Percentiles rank a stretch among this genome's conserved stretches.
Conservation (phyloP, 2,329 filamentous ascomycete genomes). For the Aspergillus ochraceus region DNA sequence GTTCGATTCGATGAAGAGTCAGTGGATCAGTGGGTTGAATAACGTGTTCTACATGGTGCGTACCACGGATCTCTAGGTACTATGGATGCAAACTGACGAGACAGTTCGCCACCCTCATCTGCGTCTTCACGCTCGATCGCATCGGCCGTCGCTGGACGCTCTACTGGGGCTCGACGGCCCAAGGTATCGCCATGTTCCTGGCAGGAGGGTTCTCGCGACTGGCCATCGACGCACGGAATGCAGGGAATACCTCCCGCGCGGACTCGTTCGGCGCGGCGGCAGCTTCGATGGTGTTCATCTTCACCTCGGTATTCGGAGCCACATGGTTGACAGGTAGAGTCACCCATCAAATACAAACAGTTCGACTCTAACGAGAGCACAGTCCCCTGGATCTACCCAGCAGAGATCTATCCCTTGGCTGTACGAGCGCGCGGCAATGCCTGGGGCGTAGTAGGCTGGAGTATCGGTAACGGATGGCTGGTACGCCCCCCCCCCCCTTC, state of each 20-base stretch:
- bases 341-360: conserved; percentile 63
- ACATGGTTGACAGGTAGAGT: conserved; percentile 54
- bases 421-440: conserved; percentile 73
- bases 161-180: conserved; percentile 66
- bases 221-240: conserved; percentile 50
- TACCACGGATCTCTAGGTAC: neutral
- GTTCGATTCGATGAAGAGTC: conserved; percentile 59
- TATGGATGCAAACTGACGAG: neutral
- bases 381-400: conserved; percentile 65
- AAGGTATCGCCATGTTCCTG: conserved; percentile 67
- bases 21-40: conserved; percentile 63
- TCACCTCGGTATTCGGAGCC: conserved; percentile 64
- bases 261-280: conserved; percentile 63
- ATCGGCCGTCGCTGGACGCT: conserved; percentile 69
- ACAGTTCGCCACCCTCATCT: conserved; percentile 65
- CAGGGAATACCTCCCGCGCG: conserved; percentile 48
- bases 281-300: conserved; percentile 70
- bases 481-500: conserved; percentile 28
- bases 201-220: conserved; percentile 63
- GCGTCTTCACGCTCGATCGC: conserved; percentile 68
- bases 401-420: conserved; percentile 72
- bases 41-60: conserved; percentile 57
- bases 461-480: conserved; percentile 70
- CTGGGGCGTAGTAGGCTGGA: conserved; percentile 75
- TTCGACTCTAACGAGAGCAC: conserved; percentile 32